phyloP scores from a whole-genome alignment of 2,329 filamentous ascomycete genomes.

The Venturia aucupariae region DNA sequence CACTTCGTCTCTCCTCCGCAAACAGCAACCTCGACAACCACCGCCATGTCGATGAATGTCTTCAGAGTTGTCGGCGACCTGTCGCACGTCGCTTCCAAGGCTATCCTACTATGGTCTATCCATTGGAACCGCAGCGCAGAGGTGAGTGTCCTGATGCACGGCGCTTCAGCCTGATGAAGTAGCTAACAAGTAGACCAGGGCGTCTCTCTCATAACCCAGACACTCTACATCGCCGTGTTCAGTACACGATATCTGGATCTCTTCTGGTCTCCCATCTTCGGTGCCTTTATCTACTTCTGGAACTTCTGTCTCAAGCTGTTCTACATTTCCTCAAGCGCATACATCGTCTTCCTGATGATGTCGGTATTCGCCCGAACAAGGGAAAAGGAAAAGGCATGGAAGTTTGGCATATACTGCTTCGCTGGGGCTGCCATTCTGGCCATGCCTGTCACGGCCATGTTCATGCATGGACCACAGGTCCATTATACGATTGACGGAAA shows the following conservation, averaged over 20 bases:
- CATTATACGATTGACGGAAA: background rate
- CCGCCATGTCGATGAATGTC: constrained; percentile 29
- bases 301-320: constrained; percentile 82
- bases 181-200: constrained; percentile 32
- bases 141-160: constrained; percentile 28
- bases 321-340: constrained; percentile 75
- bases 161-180: background rate
- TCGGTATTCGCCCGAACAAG: constrained; percentile 77
- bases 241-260: constrained; percentile 79
- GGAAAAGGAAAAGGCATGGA: constrained; percentile 90
- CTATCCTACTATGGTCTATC: constrained; percentile 83
- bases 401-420: constrained; percentile 64
- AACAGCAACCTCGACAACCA: background rate
- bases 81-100: constrained; percentile 77
- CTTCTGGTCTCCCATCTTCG: constrained; percentile 43
- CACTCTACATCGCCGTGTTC: constrained; percentile 81
- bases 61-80: constrained; percentile 77
- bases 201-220: constrained; percentile 84
- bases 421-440: constrained; percentile 56
- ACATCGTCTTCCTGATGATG: constrained; percentile 83
- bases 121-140: constrained; percentile 82
- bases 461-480: constrained; percentile 34
- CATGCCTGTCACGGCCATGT: constrained; percentile 56
- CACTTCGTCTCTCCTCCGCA: background rate
- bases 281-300: constrained; percentile 41